Evolutionary conservation across 2,329 filamentous ascomycete species (phyloP).

Genomic region (Chaetomium sp.): DNA sequence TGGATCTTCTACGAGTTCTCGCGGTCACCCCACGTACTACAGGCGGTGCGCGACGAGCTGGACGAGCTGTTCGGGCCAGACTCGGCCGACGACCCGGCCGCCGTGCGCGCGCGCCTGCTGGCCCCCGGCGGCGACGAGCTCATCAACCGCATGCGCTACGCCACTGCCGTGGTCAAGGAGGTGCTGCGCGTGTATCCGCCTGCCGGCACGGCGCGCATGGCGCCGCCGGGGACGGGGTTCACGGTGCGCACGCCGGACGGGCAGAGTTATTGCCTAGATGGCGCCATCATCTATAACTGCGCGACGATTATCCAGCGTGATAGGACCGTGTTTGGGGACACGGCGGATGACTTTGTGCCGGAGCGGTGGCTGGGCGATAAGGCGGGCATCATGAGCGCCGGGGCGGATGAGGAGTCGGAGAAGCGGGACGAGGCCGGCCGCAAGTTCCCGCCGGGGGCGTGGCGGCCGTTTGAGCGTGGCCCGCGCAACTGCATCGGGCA

Average conservation of each 20-base stretch:
- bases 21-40: conserved; percentile 37
- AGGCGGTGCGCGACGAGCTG: conserved; percentile 41
- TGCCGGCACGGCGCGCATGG: conserved; percentile 38
- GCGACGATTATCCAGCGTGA: conserved; percentile 43
- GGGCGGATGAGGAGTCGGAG: conserved; percentile 14
- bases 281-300: conserved; percentile 42
- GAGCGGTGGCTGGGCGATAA: conserved; percentile 46
- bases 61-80: conserved; percentile 42
- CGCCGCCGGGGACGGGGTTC: conserved; percentile 36
- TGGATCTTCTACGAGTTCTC: conserved; percentile 45
- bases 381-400: conserved; percentile 31
- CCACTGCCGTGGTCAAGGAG: conserved; percentile 45
- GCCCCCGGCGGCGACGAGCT: conserved; percentile 38
- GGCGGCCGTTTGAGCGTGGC: conserved; percentile 56
- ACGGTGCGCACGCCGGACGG: conserved; percentile 38
- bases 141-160: conserved; percentile 41
- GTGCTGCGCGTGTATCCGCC: conserved; percentile 42
- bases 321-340: conserved; percentile 41
- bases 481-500: conserved; percentile 58
- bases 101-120: conserved; percentile 37
- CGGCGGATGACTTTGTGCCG: conserved; percentile 43
- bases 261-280: conserved; percentile 39
- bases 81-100: conserved; percentile 34
- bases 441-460: conserved; percentile 45
- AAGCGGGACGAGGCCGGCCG: conserved; percentile 10